Percentiles rank a stretch among this genome's conserved stretches.
Conservation (phyloP, 2,329 filamentous ascomycete species). For the Fusarium sp. region DNA sequence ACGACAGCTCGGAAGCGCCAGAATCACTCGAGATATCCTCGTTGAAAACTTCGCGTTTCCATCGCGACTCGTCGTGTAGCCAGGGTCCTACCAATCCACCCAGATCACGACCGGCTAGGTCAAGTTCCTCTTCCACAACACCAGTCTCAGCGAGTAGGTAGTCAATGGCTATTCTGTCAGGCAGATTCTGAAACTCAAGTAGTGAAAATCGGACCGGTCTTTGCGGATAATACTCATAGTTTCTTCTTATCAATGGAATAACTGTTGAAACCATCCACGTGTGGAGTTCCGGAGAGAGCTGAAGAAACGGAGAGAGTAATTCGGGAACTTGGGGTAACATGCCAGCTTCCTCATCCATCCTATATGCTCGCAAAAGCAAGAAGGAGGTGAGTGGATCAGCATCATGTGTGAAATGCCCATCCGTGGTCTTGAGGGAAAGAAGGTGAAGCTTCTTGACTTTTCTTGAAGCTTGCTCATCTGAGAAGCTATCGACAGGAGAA, state of each 20-base stretch:
- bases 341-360: conserved; percentile 79
- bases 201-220: conserved; percentile 65
- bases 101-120: conserved; percentile 71
- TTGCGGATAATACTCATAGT: conserved; percentile 76
- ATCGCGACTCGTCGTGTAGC: conserved; percentile 74
- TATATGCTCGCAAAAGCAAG: conserved; percentile 74
- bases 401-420: conserved; percentile 61
- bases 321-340: conserved; percentile 74
- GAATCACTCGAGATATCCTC: conserved; percentile 40
- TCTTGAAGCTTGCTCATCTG: conserved; percentile 73
- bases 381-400: conserved; percentile 72
- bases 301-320: conserved; percentile 77
- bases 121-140: conserved; percentile 53
- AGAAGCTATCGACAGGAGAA: conserved; percentile 67
- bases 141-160: conserved; percentile 71
- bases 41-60: conserved; percentile 53
- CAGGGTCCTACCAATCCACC: conserved; percentile 78
- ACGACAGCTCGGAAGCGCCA: conserved; percentile 52
- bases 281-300: conserved; percentile 70
- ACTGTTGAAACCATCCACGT: conserved; percentile 77
- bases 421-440: conserved; percentile 65
- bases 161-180: conserved; percentile 69
- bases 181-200: conserved; percentile 71
- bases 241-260: conserved; percentile 76
- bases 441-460: conserved; percentile 73